Base-by-base conservation (phyloP, 1,284 basidiomycete genomes). In the Trametes sp. region DNA sequence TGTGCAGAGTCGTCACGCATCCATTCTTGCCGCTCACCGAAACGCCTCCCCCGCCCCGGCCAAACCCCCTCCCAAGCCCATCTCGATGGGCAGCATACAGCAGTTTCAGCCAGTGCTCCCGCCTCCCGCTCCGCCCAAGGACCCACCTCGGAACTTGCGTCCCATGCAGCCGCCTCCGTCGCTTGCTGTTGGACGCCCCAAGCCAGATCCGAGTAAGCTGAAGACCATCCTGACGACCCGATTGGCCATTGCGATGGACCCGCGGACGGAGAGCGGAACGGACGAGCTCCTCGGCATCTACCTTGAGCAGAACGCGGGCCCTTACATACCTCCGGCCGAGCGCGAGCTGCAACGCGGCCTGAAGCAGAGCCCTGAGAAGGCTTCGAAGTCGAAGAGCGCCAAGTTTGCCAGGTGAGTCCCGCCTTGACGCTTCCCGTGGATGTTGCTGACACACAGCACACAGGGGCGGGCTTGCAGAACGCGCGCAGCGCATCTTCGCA, bases 391-490 rank as follows among this genome's bases (percentile, higher is more conserved):
- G 19, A 74, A 75, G 58, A 57, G 68, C 19, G 65, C 73, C 23
- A 76, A 73, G 67, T 79, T 76, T 57, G 36, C 74, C 21, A 72
- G 77, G 78, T 80, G 42, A 10, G 68, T 64, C 23, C 46, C n/a
- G 44, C 28, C 28, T 6, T 19, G 24, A 9, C 11, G 13, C 31
- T 36, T 19, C 9, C n/a, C 31, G 19, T 26, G n/a, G 4, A 23
- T 14, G 31, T 31, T 45, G n/a, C 14, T 56, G 45, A 51, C 31
- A 28, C 14, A 14, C 16, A 14, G 19, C 55, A 19, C 46, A 31
- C 57, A 84, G 85, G 31, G 82, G 81, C 16, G 84, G 85, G 0
- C 66, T 87, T 8, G 86, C 85, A 0, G 81, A 81, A 49, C 78
- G 77, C 10, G 80, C 83, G 0, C 75, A 78, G 19, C 72, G 77